phyloP scores from a whole-genome alignment of 176 grass and related monocot genomes.

The Oryza nivara region DNA sequence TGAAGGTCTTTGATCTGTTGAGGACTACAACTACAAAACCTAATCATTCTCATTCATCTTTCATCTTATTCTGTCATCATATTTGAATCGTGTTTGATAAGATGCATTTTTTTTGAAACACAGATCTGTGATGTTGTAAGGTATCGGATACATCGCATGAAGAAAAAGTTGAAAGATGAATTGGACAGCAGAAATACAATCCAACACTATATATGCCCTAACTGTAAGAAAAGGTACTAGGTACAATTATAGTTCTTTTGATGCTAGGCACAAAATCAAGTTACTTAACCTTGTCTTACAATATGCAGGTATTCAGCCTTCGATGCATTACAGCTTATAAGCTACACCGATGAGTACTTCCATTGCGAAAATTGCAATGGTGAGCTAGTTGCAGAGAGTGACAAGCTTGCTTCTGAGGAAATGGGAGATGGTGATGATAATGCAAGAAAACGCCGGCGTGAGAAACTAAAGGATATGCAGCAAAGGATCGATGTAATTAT shows the following conservation, averaged over 20 bases:
- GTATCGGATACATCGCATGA: constrained; percentile 95
- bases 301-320: constrained; percentile 91
- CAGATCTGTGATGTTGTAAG: constrained; percentile 94
- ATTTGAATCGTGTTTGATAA: constrained; percentile 23
- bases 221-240: constrained; percentile 80
- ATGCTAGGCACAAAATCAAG: neutral
- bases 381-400: constrained; percentile 94
- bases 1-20: neutral
- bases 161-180: constrained; percentile 96
- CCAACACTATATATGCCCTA: constrained; percentile 92
- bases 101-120: constrained; percentile 37
- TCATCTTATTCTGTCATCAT: constrained; percentile 21
- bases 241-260: constrained; percentile 24
- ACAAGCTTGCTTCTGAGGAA: constrained; percentile 98
- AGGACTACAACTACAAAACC: neutral
- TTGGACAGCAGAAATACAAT: constrained; percentile 97
- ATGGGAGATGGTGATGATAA: constrained; percentile 98
- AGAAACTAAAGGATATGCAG: constrained; percentile 95
- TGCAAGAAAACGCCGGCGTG: constrained; percentile 66
- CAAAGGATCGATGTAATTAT: constrained; percentile 80
- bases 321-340: constrained; percentile 87
- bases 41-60: constrained; percentile 22
- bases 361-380: constrained; percentile 97
- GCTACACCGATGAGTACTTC: constrained; percentile 77
- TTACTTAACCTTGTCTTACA: constrained; percentile 2